Base-by-base conservation (phyloP, 2,329 filamentous ascomycete genomes). In the Trichoderma sp. region DNA sequence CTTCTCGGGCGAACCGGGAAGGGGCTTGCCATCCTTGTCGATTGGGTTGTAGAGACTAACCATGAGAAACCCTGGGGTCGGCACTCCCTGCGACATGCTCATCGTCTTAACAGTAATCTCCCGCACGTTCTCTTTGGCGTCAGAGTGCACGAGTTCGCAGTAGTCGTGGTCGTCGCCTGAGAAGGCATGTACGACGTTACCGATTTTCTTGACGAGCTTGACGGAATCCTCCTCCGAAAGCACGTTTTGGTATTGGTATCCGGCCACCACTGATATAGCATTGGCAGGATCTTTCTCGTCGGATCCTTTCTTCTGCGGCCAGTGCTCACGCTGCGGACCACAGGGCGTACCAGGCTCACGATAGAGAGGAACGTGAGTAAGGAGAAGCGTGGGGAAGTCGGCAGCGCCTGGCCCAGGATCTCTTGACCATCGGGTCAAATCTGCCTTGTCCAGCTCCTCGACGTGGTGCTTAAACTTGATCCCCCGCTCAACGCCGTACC, bases 151-250 rank as follows among this genome's bases (percentile, higher is more conserved):
- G 7, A 98, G 84, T 77, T 97, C 95, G 82, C 96, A 99, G 83
- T 98, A 98, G 83, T 99, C 96, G 83, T 99, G 96, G 78, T 99
- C 96, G 77, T 99, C 96, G 12, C 96, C 96, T 0, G 94, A 97
- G 79, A 98, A 99, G 57, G 95, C 92, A 74, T 96, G 92, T 3
- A 89, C 86, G 13, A 98, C 89, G 73, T 96, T 93, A 39, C 94
- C 94, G 39, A 97, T 86, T 74, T 91, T 93, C 72, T 91, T 87
- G 55, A 97, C 84, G 47, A 99, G 84, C 66, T 91, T 90, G 59
- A 90, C 86, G 0, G 95, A 96, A 75, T 98, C 90, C 2, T 88
- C 86, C 64, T 91, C 89, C 65, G 88, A 92, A 30, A 99, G 88
- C 3, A 98, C 95, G 76, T 98, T 99, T 80, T 98, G 95, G 78